Base-by-base conservation (phyloP, 148 eudicot species). In the Pouteria glomerata region DNA sequence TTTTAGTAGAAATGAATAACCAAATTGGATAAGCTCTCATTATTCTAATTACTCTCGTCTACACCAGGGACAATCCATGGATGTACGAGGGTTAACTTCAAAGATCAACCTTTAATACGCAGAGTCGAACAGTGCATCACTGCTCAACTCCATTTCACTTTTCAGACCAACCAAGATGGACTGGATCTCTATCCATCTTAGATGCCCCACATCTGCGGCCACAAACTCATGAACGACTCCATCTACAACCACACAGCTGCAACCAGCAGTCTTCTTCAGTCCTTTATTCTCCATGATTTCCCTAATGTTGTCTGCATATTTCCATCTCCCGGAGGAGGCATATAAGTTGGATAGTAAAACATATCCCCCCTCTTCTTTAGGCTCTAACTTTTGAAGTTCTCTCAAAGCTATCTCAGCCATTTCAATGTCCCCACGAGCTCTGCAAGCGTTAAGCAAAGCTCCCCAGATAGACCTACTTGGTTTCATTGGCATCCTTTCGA, bases 381-480 rank as follows among this genome's bases (percentile, higher is more conserved):
- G 78, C 60, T 75, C 78, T 70, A 75, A 51, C 37, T 68, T 60
- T 35, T 66, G 58, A 12, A 75, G 52, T 52, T 68, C 78, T 34
- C 48, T 31, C 8, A 47, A 75, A 68, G 78, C 78, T 37, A 59
- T 29, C 35, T 75, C 71, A 21, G 78, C 78, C 16, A 75, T 58
- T 60, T 75, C 78, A 0, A 63, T 50, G 42, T 68, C 63, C 8
- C 64, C 78, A 31, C 39, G 24, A 68, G 33, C 68, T 27, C 51
- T 75, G 61, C 78, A 75, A 59, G 78, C 68, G 37, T 50, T 50
- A 66, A 75, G 57, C 60, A 75, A 1, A 34, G 78, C 69, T 47
- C 78, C 78, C 78, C 78, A 75, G 57, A 75, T 69, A 5, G 78
- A 75, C 52, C 62, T 48, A 18, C 78, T 63, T 21, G 78, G 68